Evolutionary conservation across 805 yeast genomes (phyloP), one percentile per base, ranked within the genome.

Genomic region (Ogataea pilisensis): DNA sequence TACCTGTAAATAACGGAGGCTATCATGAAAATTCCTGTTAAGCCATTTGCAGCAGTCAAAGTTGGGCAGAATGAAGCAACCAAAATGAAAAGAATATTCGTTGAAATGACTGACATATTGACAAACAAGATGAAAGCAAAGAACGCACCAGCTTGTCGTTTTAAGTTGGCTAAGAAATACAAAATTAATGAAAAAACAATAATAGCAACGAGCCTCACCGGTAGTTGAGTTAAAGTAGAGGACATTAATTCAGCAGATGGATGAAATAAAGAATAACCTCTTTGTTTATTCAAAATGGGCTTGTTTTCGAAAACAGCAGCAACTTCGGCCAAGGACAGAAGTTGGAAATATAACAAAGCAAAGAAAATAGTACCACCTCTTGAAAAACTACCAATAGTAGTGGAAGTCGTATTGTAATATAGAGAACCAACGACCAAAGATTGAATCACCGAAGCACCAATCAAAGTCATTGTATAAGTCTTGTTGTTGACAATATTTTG

Each of bases 311-410:
- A 81, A 41, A 80, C 64, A 8, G 73, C 60, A 53, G 80, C 69
- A 43, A 80, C 75, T 62, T 79, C 86, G 51, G 83, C 79, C 43
- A 80, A 61, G 9, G 82, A 72, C 39, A 82, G 72, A 50, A 80
- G 69, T 33, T 81, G 78, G 58, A 76, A 79, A 50, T 73, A 80
- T 40, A 81, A 64, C 36, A 78, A 68, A 29, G 80, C 74, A 55
- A 76, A 78, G 63, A 80, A 81, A 59, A 81, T 61, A 30, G 76
- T 61, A 55, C 84, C 84, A 60, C 82, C 80, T 64, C 85, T 71
- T 43, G 78, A 72, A 56, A 75, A 79, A 33, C 81, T 74, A 39
- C 83, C 81, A 8, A 57, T 56, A 0, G 85, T 77, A 5, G 70
- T 64, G 5, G 66, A 61, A 34, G 69, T 65, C 35, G 75, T 69